Base-by-base conservation (phyloP, 495 filamentous ascomycete species). In the Apiosordaria backusii region DNA sequence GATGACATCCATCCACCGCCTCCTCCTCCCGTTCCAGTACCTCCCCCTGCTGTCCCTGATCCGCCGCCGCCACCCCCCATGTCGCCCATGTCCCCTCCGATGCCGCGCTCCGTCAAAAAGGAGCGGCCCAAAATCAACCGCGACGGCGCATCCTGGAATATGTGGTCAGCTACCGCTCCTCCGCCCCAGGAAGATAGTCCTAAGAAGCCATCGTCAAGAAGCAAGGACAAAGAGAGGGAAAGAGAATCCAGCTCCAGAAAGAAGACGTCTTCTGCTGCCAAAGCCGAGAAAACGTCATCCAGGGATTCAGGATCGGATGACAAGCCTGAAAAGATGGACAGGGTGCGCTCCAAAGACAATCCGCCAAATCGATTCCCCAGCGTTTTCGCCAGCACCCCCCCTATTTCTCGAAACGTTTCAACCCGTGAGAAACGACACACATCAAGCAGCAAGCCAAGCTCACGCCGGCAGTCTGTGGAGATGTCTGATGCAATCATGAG, bases 381-480 rank as follows among this genome's bases (percentile, higher is more conserved):
- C 65, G 75, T 85, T 60, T 85, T 86, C 63, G 76, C 82, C 40
- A 80, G 76, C 69, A 80, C 82, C 3, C 80, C 82, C 13, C 82
- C 84, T 21, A 58, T 84, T 9, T 82, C 83, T 57, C 81, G 83
- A 35, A 83, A 83, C 13, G 79, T 79, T 70, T 82, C 84, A 21
- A 77, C 75, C 29, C 79, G 81, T 45, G 83, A 85, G 25, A 84
- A 81, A 70, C 76, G 82, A 19, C 68, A 68, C 57, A 63, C 68
- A 66, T 55, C 73, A 29, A 67, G 71, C 63, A 60, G 74, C 45
- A 80, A 79, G 64, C 75, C 77, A 65, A 78, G 79, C 58, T 83
- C 83, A 40, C 81, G 84, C 18, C 79, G 80, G 18, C 74, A 80
- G 21, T 85, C 83, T 4, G 74, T 81, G 9, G 79, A 82, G 15